Base-by-base conservation (phyloP, 306 rosid species). In the Oemleria cerasiformis region DNA sequence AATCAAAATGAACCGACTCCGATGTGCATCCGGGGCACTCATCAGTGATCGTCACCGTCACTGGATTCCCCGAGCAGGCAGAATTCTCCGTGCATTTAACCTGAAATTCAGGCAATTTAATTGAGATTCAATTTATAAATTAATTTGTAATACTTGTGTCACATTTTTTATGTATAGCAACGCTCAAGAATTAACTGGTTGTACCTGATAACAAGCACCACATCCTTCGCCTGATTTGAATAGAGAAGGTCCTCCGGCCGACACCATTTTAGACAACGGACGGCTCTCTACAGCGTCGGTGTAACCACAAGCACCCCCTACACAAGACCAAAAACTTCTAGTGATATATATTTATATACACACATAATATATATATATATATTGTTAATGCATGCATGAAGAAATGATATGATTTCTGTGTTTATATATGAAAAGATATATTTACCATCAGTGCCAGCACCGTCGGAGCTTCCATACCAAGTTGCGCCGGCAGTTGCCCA, bases 281-380 rank as follows among this genome's bases (percentile, higher is more conserved):
- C 87, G 50, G 71, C 84, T 75, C 41, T 71, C 89, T 43, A 93
- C 98, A 21, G 78, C 75, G 7, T 9, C 16, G 1, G 72, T 81
- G 73, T 90, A 93, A 55, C 96, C 98, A 77, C 98, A 93, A 16
- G 98, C 94, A 71, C 92, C 94, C 41, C 93, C 96, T 90, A 58
- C 8, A 11, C 59, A 54, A 36, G 8, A 15, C 30, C n/a, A 14
- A 2, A 48, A 34, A n/a, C n/a, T 7, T n/a, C 1, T 12, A 45
- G 19, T 8, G 11, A 21, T 57, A 9, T 10, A 39, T 21, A 34
- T 5, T 25, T 25, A 10, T 14, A 54, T 8, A 2, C 2, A 55
- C 9, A 58, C 16, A 44, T 2, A 3, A 17, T 23, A 25, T 44
- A 6, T 25, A 67, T 30, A 12, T 48, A 5, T 48, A 4, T 6